These are phyloP conservation scores for Thelephora aurantiotincta DNA, from an alignment of 768 basidiomycete species.

Conservation along the genomic window DNA sequence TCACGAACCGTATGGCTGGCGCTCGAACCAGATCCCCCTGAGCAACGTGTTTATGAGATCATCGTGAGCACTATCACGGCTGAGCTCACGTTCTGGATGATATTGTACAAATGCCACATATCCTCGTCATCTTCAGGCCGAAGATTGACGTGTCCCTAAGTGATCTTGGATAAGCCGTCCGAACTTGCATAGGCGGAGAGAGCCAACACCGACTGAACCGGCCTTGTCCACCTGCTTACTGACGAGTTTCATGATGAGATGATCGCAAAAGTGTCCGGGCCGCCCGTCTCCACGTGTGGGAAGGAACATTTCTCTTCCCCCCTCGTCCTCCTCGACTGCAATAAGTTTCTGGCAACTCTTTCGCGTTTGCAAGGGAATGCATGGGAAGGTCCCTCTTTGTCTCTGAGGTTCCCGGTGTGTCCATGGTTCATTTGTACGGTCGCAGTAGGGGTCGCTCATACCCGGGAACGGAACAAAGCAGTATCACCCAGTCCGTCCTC, in stretches of 20 bases:
- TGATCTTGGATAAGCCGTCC: background rate
- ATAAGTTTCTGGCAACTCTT: too few relatives aligned
- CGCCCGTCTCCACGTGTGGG: too few relatives aligned
- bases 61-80: conserved; percentile 1
- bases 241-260: conserved; percentile 65
- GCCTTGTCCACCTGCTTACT: conserved; percentile 76
- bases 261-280: too few relatives aligned
- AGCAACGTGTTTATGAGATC: conserved; percentile 8
- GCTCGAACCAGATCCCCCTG: conserved; percentile 75
- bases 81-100: conserved; percentile 57
- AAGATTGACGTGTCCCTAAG: conserved; percentile 83
- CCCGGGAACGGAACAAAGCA: too few relatives aligned
- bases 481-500: background rate
- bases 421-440: too few relatives aligned
- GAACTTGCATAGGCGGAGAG: conserved; percentile 12
- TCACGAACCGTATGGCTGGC: conserved; percentile 59
- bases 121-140: conserved; percentile 97
- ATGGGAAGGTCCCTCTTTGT: too few relatives aligned
- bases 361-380: too few relatives aligned
- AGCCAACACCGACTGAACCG: conserved; percentile 37
- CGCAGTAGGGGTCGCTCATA: too few relatives aligned
- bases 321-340: too few relatives aligned
- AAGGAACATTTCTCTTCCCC: too few relatives aligned
- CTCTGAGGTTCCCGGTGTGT: too few relatives aligned
- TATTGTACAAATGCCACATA: conserved; percentile 99